phyloP scores from a whole-genome alignment of 2,329 filamentous ascomycete genomes.

The Bipolaris sorokiniana region DNA sequence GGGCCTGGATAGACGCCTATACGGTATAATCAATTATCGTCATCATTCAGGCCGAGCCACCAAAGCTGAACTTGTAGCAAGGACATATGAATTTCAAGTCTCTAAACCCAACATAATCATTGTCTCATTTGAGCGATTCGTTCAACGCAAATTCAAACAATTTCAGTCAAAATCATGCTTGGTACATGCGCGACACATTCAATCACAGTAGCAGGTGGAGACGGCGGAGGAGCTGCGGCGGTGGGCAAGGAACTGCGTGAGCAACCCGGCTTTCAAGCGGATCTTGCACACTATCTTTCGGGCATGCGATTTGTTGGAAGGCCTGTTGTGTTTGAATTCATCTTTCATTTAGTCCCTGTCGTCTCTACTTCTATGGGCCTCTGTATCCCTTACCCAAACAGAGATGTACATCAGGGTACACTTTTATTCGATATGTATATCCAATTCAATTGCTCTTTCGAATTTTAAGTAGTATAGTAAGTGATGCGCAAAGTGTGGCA shows the following conservation, averaged over 20 bases:
- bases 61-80: not conserved
- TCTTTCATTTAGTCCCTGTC: too few species aligned
- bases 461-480: too few species aligned
- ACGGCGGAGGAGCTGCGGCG: not conserved
- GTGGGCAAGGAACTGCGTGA: not conserved
- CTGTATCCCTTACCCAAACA: too few species aligned
- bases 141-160: not conserved
- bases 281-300: too few species aligned
- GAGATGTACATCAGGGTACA: too few species aligned
- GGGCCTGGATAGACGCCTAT: too few species aligned
- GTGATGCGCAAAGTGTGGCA: conserved; percentile 7
- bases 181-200: not conserved
- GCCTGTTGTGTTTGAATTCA: too few species aligned
- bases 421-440: too few species aligned
- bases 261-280: not conserved
- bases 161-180: not conserved
- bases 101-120: not conserved
- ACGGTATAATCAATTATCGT: too few species aligned
- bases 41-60: not conserved
- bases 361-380: too few species aligned
- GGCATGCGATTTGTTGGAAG: too few species aligned
- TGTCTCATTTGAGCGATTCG: not conserved
- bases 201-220: not conserved
- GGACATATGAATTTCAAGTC: not conserved
- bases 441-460: too few species aligned